A percentile compares a stretch with the other conserved stretches of the same genome.
Evolutionary conservation across 2,329 filamentous ascomycete species (phyloP).

Genomic region (Scedosporium minutisporum): DNA sequence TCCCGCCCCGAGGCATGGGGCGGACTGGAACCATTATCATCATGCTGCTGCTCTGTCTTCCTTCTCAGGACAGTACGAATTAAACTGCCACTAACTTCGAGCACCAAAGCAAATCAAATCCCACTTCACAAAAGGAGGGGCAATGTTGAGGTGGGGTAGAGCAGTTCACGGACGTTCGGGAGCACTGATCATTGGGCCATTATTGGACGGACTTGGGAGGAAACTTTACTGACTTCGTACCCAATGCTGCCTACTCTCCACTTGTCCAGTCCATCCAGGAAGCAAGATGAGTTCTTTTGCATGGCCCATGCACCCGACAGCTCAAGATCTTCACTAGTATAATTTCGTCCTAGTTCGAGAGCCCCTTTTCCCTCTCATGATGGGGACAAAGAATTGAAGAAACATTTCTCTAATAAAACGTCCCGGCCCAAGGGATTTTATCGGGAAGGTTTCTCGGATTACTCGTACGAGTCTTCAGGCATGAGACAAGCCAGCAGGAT

Average conservation of each 20-base stretch:
- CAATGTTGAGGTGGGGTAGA: slow-evolving; percentile 6
- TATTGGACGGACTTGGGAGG: neutral
- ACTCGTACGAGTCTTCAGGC: neutral
- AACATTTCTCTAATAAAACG: no score
- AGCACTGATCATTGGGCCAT: neutral
- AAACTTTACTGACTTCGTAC: neutral
- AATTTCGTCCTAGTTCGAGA: neutral
- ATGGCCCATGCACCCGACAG: neutral
- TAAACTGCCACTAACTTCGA: neutral
- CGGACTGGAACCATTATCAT: no score
- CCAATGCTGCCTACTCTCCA: no score
- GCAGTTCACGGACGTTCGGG: neutral
- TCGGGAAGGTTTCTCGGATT: neutral
- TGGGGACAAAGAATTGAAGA: no score
- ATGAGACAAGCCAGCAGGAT: neutral
- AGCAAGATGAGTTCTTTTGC: neutral
- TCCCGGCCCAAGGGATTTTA: no score
- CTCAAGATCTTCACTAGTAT: neutral
- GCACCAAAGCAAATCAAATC: neutral
- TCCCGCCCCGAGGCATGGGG: no score
- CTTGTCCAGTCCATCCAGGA: neutral
- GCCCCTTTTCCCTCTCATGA: neutral
- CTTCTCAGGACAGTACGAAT: neutral
- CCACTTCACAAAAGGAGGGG: neutral
- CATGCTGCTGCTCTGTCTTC: no score